Conservation (phyloP, 306 rosid species). For the Fragaria ananassa region DNA sequence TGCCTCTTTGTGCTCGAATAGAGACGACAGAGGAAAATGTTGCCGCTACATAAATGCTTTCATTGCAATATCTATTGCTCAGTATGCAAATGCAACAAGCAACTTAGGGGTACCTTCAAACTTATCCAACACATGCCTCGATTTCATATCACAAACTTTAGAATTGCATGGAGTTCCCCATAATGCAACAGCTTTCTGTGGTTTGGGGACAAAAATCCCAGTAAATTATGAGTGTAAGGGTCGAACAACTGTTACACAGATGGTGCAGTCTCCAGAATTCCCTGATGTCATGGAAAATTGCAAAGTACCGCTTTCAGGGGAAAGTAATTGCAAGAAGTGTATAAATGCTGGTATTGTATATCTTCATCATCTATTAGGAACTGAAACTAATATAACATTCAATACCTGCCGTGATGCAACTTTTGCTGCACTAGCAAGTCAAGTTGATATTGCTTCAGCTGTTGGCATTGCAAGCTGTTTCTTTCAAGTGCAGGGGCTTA, state of each 20-base stretch:
- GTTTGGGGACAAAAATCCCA: slow-evolving; percentile 78
- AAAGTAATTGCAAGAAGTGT: slow-evolving; percentile 71
- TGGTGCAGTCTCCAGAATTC: slow-evolving; percentile 83
- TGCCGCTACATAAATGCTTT: slow-evolving; percentile 93
- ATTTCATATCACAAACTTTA: slow-evolving; percentile 63
- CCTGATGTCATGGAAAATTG: slow-evolving; percentile 56
- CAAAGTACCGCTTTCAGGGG: slow-evolving; percentile 60
- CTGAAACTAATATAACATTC: slow-evolving; percentile 65
- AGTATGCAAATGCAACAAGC: slow-evolving; percentile 72
- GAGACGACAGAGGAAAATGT: slow-evolving; percentile 71
- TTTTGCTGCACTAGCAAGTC: slow-evolving; percentile 79
- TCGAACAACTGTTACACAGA: slow-evolving; percentile 65
- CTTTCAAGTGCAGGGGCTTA: slow-evolving; percentile 84
- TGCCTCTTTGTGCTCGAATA: slow-evolving; percentile 69
- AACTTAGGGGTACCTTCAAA: slow-evolving; percentile 70
- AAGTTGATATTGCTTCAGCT: slow-evolving; percentile 53
- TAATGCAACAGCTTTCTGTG: slow-evolving; percentile 78
- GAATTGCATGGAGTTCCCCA: slow-evolving; percentile 65
- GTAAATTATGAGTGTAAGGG: slow-evolving; percentile 86
- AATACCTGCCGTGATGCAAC: slow-evolving; percentile 94
- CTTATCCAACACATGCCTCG: slow-evolving; percentile 61
- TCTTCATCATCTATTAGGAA: slow-evolving; percentile 67
- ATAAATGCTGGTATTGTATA: slow-evolving; percentile 69
- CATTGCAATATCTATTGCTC: slow-evolving; percentile 75
- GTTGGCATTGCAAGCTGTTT: slow-evolving; percentile 82